These are phyloP conservation scores for Zoysia japonica DNA, from an alignment of 176 grass and related monocot species.

Conservation along the genomic window DNA sequence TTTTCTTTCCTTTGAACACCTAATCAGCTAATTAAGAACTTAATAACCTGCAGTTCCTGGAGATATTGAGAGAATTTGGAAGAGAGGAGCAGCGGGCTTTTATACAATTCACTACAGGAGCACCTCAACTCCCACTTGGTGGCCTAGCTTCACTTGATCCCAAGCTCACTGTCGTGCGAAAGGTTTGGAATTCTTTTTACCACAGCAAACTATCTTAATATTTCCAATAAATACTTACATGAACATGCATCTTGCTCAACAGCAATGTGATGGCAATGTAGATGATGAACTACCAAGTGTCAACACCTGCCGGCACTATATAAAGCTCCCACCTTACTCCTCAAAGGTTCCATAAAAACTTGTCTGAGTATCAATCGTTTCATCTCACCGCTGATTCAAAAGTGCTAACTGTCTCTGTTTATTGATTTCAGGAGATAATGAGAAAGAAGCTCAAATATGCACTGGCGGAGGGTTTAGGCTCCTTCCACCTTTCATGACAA, in stretches of 20 bases:
- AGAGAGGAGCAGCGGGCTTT: conserved; percentile 59
- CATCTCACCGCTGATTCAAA: background rate
- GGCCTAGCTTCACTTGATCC: conserved; percentile 63
- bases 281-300: conserved; percentile 65
- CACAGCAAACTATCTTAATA: conserved; percentile 17
- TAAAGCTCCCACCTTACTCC: conserved; percentile 77
- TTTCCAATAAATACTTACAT: conserved; percentile 23
- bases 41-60: conserved; percentile 57
- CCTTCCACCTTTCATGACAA: conserved; percentile 61
- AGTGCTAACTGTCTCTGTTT: background rate
- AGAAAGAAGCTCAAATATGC: conserved; percentile 52
- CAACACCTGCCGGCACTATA: conserved; percentile 68
- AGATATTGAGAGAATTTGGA: conserved; percentile 59
- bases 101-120: conserved; percentile 64
- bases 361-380: background rate
- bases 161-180: conserved; percentile 60
- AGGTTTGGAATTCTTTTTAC: conserved; percentile 43
- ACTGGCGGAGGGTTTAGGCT: conserved; percentile 47
- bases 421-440: conserved; percentile 50
- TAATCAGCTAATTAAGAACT: background rate
- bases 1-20: background rate
- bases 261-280: conserved; percentile 54
- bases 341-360: conserved; percentile 56
- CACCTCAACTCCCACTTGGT: conserved; percentile 63
- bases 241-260: conserved; percentile 15